A percentile compares a stretch with the other conserved stretches of the same genome.
Conservation (phyloP, 768 basidiomycete genomes). For the Mycena albidolilacea region DNA sequence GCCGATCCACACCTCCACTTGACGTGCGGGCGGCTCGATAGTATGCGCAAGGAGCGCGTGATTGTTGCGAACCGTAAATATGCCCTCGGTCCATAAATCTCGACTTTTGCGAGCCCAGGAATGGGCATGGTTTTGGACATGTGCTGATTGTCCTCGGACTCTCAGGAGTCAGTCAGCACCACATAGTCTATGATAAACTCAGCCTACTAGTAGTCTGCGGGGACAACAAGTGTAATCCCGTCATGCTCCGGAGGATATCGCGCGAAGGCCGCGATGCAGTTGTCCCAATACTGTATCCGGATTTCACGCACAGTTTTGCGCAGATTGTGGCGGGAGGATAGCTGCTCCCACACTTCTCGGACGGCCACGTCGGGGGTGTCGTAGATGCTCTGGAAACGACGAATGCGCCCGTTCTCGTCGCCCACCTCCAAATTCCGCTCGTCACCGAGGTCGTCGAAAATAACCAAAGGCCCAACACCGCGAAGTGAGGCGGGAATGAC, state of each 20-base stretch:
- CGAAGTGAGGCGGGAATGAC: background rate
- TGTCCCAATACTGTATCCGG: too few species aligned
- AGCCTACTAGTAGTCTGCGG: too few species aligned
- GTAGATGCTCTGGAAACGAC: background rate
- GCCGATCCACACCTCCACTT: background rate
- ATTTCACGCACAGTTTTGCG: too few species aligned
- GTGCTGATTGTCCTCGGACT: too few species aligned
- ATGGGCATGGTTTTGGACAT: background rate
- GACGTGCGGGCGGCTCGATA: background rate
- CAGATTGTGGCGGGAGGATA: too few species aligned
- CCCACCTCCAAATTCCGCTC: background rate
- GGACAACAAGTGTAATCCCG: too few species aligned
- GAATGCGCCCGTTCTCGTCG: background rate
- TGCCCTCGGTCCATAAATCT: background rate
- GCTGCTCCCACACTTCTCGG: too few species aligned
- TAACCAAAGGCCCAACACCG: slow-evolving; percentile 4
- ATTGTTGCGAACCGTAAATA: background rate
- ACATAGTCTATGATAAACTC: too few species aligned
- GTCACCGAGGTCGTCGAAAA: background rate
- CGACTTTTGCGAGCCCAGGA: slow-evolving; percentile 3
- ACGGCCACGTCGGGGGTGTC: too few species aligned
- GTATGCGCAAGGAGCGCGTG: background rate
- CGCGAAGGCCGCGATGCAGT: too few species aligned
- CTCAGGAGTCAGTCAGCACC: too few species aligned
- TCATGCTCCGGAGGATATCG: too few species aligned